phyloP scores from a whole-genome alignment of 179 eudicot genomes.

The Gypsophila paniculata region DNA sequence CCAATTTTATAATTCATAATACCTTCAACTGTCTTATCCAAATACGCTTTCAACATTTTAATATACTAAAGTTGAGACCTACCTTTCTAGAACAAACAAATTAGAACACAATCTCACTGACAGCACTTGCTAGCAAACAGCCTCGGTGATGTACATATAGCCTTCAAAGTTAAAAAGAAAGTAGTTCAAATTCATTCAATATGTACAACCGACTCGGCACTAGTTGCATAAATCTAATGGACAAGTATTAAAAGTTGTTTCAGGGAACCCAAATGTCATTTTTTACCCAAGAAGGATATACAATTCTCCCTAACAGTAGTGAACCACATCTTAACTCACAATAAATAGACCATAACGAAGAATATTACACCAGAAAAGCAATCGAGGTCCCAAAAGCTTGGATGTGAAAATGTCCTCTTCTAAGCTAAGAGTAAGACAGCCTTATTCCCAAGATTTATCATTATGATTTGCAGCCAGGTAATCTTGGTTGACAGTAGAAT shows the following conservation, averaged over 20 bases:
- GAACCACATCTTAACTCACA: conserved; percentile 67
- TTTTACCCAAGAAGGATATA: conserved; percentile 76
- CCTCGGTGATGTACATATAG: not conserved
- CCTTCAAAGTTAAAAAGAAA: not conserved
- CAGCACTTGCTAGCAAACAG: not conserved
- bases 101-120: conserved; percentile 1
- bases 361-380: conserved; percentile 9
- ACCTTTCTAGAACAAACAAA: not conserved
- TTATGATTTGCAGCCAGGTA: too few relatives aligned
- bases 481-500: too few relatives aligned
- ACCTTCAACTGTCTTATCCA: not conserved
- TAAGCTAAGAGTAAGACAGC: too few relatives aligned
- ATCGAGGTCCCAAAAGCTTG: not conserved
- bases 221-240: not conserved
- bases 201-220: not conserved
- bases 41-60: not conserved
- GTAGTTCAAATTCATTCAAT: not conserved
- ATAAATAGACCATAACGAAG: conserved; percentile 21
- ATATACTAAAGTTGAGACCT: not conserved
- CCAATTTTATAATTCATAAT: not conserved
- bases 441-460: too few relatives aligned
- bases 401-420: not conserved
- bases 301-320: conserved; percentile 89
- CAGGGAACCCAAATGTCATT: conserved; percentile 84
- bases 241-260: conserved; percentile 43